Evolutionary conservation across 345 rosid genomes (phyloP).

Genomic region (Pistacia vera): DNA sequence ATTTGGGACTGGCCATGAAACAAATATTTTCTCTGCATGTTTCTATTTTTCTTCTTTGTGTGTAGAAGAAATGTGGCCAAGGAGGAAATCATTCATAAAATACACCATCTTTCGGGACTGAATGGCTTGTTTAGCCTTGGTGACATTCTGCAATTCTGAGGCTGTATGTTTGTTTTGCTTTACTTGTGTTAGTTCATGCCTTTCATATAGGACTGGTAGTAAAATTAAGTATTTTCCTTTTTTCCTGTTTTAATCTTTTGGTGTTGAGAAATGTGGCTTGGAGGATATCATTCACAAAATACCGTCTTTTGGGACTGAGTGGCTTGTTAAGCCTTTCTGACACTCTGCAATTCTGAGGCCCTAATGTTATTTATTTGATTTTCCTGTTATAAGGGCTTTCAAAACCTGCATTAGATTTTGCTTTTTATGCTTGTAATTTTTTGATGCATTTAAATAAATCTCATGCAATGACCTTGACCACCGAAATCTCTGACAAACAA

Average conservation of each 20-base stretch:
- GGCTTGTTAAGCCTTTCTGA: constrained; percentile 27
- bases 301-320: constrained; percentile 39
- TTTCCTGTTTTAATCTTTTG: too few relatives aligned
- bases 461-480: too few relatives aligned
- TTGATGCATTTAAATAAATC: too few relatives aligned
- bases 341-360: constrained; percentile 36
- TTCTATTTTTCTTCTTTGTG: neutral
- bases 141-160: constrained; percentile 38
- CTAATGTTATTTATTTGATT: neutral
- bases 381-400: neutral
- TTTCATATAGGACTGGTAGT: too few relatives aligned
- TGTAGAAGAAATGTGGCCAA: constrained; percentile 1
- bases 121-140: constrained; percentile 30
- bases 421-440: too few relatives aligned
- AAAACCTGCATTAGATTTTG: too few relatives aligned
- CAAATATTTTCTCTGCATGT: constrained; percentile 14
- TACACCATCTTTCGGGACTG: constrained; percentile 36
- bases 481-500: constrained; percentile 25
- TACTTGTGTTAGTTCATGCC: neutral
- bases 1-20: constrained; percentile 54
- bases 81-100: constrained; percentile 22
- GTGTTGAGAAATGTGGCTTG: neutral
- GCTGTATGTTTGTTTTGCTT: neutral
- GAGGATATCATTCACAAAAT: constrained; percentile 1
- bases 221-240: too few relatives aligned